Evolutionary conservation across 164 flowering plant genomes (phyloP), one percentile per base, ranked within the genome.

Genomic region (Stephania japonica): DNA sequence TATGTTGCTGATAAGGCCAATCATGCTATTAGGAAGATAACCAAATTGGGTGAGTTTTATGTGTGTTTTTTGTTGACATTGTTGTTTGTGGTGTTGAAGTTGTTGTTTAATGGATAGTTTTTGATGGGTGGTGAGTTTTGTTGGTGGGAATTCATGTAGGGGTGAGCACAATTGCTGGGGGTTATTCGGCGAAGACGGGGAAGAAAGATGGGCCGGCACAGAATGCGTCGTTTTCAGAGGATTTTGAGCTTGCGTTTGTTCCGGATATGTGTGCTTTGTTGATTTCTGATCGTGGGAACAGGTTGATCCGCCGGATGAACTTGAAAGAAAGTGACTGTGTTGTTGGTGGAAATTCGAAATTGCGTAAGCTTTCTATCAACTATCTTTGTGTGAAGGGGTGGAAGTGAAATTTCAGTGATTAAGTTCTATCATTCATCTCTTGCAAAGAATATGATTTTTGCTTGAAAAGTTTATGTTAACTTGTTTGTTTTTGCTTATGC

Each of bases 101-200:
- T 16, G 12, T 3, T 68, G 25, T 18, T 16, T 11, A n/a, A 44
- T 7, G 21, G 49, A 43, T 38, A 18, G 59, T n/a, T 26, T 24
- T 47, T 47, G 1, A 50, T 23, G 44, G 53, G 23, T 23, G 24
- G 23, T 26, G 38, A 32, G 38, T 32, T 32, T 32, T 32, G 38
- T 32, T 32, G 38, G 2, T 32, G 38, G 38, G 38, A 32, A 47
- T 19, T 1, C 25, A 16, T 56, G 41, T 49, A 14, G 88, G 97
- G 98, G 98, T 89, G 78, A 84, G 86, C 9, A 93, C 94, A n/a
- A 93, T 90, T 77, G 97, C 92, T 67, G 94, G 94, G 63, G 94
- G 93, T 12, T 68, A 50, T 76, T 75, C 88, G 14, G 47, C 73
- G 67, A 81, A 64, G 47, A 6, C 78, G 7, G 94, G 98, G 32